Percentiles rank a stretch among this genome's conserved stretches.
Evolutionary conservation across 2,329 filamentous ascomycete genomes (phyloP).

Genomic region (Fusarium sp.): DNA sequence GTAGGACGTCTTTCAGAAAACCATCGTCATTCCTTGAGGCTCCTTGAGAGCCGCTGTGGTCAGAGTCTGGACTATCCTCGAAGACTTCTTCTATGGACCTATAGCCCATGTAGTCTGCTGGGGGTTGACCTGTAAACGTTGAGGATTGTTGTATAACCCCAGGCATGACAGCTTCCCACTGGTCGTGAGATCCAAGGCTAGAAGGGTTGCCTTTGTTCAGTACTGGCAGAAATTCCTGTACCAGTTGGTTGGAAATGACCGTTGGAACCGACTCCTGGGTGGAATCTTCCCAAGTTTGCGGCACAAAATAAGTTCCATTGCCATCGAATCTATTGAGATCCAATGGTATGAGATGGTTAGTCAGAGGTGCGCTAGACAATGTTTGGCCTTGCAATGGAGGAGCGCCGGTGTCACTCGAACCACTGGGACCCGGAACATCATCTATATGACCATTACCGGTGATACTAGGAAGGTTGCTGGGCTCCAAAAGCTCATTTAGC

Average conservation of each 20-base stretch:
- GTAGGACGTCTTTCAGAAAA: slow-evolving; percentile 25
- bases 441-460: neutral
- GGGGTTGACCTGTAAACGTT: neutral
- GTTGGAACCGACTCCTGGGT: neutral
- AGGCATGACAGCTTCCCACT: neutral
- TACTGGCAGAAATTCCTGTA: neutral
- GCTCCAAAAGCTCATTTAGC: slow-evolving; percentile 50
- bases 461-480: slow-evolving; percentile 12
- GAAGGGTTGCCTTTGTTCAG: neutral
- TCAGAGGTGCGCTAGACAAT: neutral
- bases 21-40: neutral
- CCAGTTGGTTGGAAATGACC: neutral
- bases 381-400: neutral
- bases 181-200: neutral
- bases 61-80: slow-evolving; percentile 1
- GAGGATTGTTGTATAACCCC: neutral
- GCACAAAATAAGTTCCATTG: neutral
- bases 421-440: neutral
- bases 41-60: neutral
- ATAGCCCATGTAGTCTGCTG: neutral
- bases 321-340: neutral
- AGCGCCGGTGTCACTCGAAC: neutral
- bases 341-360: neutral
- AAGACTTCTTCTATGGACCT: slow-evolving; percentile 12
- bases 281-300: neutral